Conservation (phyloP, 495 filamentous ascomycete species). For the Rostrohypoxylon terebratum region DNA sequence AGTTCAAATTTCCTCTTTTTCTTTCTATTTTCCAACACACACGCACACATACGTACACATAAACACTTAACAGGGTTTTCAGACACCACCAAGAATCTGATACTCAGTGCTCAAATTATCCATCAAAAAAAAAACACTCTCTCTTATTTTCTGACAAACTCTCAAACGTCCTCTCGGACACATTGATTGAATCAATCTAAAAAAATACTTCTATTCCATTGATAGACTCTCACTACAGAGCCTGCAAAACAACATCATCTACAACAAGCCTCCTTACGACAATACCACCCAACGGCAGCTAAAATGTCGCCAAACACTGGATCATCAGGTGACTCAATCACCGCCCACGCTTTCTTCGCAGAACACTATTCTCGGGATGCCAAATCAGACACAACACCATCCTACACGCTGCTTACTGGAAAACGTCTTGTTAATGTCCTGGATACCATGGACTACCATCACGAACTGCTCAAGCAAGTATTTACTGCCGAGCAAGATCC, state of each 20-base stretch:
- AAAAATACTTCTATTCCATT: not conserved
- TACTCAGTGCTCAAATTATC: not conserved
- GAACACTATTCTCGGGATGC: no score
- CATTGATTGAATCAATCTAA: no score
- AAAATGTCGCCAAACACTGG: not conserved
- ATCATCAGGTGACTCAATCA: not conserved
- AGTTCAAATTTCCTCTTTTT: not conserved
- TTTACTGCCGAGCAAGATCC: not conserved
- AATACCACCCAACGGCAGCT: not conserved
- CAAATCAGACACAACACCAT: not conserved
- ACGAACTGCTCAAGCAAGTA: not conserved
- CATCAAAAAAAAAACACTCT: not conserved
- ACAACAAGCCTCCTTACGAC: not conserved
- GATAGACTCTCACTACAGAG: not conserved
- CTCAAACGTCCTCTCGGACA: not conserved
- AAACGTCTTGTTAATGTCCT: slow-evolving; percentile 2
- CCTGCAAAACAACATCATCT: not conserved
- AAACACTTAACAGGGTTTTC: not conserved
- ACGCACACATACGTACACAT: not conserved
- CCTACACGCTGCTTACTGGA: slow-evolving; percentile 4
- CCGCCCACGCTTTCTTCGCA: no score
- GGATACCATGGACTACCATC: not conserved
- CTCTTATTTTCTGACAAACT: not conserved
- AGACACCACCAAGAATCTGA: not conserved
- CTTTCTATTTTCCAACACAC: not conserved